Base-by-base conservation (phyloP, 2,329 filamentous ascomycete genomes). In the Penicillium corylophilum region DNA sequence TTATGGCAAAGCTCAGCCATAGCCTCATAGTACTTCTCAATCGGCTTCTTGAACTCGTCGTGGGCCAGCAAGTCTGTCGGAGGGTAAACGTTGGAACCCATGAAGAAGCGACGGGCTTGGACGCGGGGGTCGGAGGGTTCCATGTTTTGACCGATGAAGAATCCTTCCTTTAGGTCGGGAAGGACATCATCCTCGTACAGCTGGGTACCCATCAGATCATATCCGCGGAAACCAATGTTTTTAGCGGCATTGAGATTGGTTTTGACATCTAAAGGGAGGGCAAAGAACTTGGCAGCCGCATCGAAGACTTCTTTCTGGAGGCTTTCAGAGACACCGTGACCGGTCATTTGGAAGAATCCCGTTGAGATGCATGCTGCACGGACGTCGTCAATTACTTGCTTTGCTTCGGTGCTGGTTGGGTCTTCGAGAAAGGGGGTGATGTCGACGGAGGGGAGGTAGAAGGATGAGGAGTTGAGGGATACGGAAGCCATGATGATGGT, bases 291-390 rank as follows among this genome's bases (percentile, higher is more conserved):
- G 56, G 74, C 70, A 9, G 74, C 69, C 1, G 69, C 67, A 16
- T 70, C 58, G 56, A 82, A 71, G 3, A 74, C 70, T 0, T 61
- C 60, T n/a, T 72, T 55, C 55, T 78, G 77, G 20, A 77, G 62
- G 3, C 58, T 53, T 6, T 68, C 57, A 1, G 75, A 62, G 3
- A 82, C 69, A 3, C 73, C 70, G 61, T 82, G 79, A 4, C 74
- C 74, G 2, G 67, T 69, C 46, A 82, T 73, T 57, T 80, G 77
- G 67, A 82, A 81, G 63, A 82, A 81, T 3, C 79, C 79, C 16
- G 68, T 79, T 55, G 69, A 75, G 5, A 70, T 64, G 55, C 76
- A 79, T 50, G 74, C 74, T 13, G 36, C 28, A 18, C 72, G 59
- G 16, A 53, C 47, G 12, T 49, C 46, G 7, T 48, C 47, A 31